phyloP scores from a whole-genome alignment of 257 asterid species.

The Scutellaria galericulata region DNA sequence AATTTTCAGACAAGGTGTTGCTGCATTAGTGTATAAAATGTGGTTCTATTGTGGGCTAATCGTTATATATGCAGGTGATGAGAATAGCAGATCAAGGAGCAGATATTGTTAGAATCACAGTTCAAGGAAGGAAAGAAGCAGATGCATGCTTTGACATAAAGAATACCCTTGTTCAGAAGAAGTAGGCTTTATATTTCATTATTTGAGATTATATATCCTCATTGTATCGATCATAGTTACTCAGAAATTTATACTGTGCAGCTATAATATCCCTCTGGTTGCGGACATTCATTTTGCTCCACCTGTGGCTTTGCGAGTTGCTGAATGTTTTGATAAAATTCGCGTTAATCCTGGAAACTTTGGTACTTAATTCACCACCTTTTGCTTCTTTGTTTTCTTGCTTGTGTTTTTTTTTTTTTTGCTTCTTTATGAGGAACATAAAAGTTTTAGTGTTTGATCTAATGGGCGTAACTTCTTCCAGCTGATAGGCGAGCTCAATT shows the following conservation, averaged over 20 bases:
- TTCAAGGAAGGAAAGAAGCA: conserved; percentile 98
- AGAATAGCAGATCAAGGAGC: conserved; percentile 97
- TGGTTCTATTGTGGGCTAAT: conserved; percentile 12
- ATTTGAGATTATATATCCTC: conserved; percentile 27
- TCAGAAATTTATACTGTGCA: conserved; percentile 23
- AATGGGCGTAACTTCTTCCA: conserved; percentile 54
- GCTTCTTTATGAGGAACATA: neutral
- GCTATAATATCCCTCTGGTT: conserved; percentile 64
- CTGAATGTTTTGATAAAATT: conserved; percentile 97
- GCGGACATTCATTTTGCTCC: conserved; percentile 99
- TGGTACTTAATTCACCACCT: conserved; percentile 55
- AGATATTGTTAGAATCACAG: conserved; percentile 93
- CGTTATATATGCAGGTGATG: conserved; percentile 77
- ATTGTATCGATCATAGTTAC: conserved; percentile 22
- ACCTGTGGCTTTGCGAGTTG: conserved; percentile 89
- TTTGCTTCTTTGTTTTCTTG: conserved; percentile 9
- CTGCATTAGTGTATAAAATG: conserved; percentile 1
- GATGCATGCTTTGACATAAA: conserved; percentile 94
- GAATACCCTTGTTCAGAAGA: conserved; percentile 90
- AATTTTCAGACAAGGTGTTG: neutral
- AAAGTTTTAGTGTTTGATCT: conserved; percentile 24
- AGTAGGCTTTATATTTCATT: conserved; percentile 50
- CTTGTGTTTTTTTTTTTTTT: too few species aligned
- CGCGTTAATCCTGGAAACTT: conserved; percentile 99
- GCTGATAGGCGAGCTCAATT: conserved; percentile 99